A percentile compares a stretch with the other conserved stretches of the same genome.
These are phyloP conservation scores for Trichosporon coremiiforme DNA, from an alignment of 1,284 basidiomycete genomes.

Conservation along the genomic window DNA sequence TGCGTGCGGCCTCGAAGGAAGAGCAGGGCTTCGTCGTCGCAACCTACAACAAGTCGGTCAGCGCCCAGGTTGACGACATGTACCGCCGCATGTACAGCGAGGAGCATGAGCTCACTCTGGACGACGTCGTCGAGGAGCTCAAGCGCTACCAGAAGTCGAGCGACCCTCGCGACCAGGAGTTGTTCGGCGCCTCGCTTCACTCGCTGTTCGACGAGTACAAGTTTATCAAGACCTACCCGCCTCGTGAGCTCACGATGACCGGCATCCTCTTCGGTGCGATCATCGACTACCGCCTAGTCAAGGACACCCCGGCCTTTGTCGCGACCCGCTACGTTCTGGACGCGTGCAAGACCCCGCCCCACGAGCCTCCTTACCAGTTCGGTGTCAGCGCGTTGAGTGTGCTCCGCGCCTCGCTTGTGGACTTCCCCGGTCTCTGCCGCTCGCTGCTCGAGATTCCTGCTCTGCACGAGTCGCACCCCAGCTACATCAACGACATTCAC, in stretches of 20 bases:
- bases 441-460: conserved; percentile 85
- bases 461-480: conserved; percentile 81
- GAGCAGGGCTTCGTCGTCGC: conserved; percentile 92
- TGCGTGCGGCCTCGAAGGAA: conserved; percentile 81
- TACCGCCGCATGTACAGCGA: conserved; percentile 99
- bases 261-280: conserved; percentile 95
- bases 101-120: conserved; percentile 75
- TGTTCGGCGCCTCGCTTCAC: conserved; percentile 98
- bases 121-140: conserved; percentile 86
- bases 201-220: conserved; percentile 99
- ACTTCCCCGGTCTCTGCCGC: conserved; percentile 93
- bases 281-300: conserved; percentile 90
- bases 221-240: conserved; percentile 96
- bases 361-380: conserved; percentile 91
- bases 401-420: conserved; percentile 82
- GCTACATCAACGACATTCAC: conserved; percentile 74
- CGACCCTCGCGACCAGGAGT: conserved; percentile 84
- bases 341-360: conserved; percentile 80
- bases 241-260: conserved; percentile 92
- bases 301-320: conserved; percentile 93
- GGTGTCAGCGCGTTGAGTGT: conserved; percentile 87
- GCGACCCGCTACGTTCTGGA: conserved; percentile 97
- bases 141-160: conserved; percentile 81
- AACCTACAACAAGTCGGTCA: conserved; percentile 83
- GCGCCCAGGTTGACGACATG: conserved; percentile 89